phyloP scores from a whole-genome alignment of 2,329 filamentous ascomycete species.

The Ophiostoma piceae region DNA sequence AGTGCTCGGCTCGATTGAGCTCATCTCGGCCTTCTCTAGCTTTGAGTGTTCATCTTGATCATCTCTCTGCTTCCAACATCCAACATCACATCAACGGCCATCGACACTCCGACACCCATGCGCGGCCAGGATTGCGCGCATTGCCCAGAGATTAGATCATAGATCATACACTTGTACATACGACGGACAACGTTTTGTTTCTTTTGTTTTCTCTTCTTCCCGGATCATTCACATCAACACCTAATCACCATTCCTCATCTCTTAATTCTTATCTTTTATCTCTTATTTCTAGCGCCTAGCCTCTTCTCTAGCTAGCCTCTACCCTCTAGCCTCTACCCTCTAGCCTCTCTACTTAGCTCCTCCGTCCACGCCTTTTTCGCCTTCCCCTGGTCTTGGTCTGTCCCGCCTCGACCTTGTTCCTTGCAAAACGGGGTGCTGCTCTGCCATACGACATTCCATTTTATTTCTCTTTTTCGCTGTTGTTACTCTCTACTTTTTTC shows the following conservation, averaged over 20 bases:
- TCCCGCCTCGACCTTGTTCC: slow-evolving; percentile 12
- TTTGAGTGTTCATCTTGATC: too few relatives aligned
- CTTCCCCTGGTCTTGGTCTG: slow-evolving; percentile 10
- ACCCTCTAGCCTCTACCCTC: background rate
- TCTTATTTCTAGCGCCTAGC: background rate
- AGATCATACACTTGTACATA: background rate
- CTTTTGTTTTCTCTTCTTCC: background rate
- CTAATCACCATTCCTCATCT: background rate
- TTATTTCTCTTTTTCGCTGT: background rate
- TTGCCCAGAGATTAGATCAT: background rate
- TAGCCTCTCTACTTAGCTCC: background rate
- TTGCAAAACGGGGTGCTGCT: slow-evolving; percentile 7
- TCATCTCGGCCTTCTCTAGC: background rate
- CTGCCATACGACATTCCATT: slow-evolving; percentile 6
- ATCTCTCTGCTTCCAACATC: background rate
- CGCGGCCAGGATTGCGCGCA: background rate
- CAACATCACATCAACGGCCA: background rate
- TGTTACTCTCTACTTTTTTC: background rate
- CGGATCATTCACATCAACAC: background rate
- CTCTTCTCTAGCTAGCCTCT: background rate
- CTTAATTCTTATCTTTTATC: slow-evolving; percentile 9
- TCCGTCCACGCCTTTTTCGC: slow-evolving; percentile 10
- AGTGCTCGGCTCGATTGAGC: background rate
- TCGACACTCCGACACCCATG: background rate
- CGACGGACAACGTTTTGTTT: background rate